Evolutionary conservation across 2,329 filamentous ascomycete species (phyloP), one percentile per base, ranked within the genome.

Genomic region (Penicillium sclerotigenum): DNA sequence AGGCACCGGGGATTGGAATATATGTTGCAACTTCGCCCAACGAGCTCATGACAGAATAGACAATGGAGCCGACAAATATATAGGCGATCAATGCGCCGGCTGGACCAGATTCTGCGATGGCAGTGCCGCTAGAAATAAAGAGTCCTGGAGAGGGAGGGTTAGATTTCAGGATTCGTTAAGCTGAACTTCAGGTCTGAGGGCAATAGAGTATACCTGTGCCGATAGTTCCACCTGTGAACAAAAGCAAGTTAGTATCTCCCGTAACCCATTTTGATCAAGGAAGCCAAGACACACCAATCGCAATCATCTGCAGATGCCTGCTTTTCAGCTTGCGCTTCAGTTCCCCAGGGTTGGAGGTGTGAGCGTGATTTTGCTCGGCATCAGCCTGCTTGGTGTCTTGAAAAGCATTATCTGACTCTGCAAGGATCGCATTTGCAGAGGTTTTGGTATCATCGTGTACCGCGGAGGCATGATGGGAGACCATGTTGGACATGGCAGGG

Each of bases 1-100:
- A 91, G 43, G 87, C 86, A 54, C 88, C 90, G 26, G 87, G 79
- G 31, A 91, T 85, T 5, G 90, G 90, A 22, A 92, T 86, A 64
- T 86, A 90, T 11, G 88, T 86, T 18, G 89, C 86, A 81, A 93
- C 89, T 75, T 94, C 81, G 38, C 79, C 79, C 28, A 83, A 72
- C 34, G 77, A 80, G 52, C 80, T 80, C 86, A 92, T 91, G 72
- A 91, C 85, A 7, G 85, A 86, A 77, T 83, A 92, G 47, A 93
- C 83, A 54, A 91, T 82, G 14, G 83, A 79, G 47, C 88, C 89
- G 67, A 91, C 81, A 59, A 88, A 87, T 57, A 83, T 67, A 68
- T 88, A 90, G 47, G 84, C 86, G 63, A 90, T 81, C 46, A 90
- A 78, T 28, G 85, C 81, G 20, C 85, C 83, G 1, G 82, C 83